Evolutionary conservation across 2,329 filamentous ascomycete species (phyloP).

Genomic region (Arthrobotrys conoides): DNA sequence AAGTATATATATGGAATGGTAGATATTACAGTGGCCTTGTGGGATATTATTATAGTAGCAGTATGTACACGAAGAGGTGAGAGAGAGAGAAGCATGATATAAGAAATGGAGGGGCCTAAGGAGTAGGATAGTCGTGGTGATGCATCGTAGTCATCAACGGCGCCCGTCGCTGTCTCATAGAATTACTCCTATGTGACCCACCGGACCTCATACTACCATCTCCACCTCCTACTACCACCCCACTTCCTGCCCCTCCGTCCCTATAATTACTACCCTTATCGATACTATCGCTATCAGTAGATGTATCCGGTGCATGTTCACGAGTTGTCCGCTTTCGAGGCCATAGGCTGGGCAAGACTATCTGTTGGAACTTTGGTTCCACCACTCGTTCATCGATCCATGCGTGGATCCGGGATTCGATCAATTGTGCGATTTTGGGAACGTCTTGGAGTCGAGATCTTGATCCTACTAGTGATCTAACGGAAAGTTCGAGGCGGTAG

Average conservation of each 20-base stretch:
- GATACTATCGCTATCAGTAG: conserved; percentile 45
- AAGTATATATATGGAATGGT: neutral
- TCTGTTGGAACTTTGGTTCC: conserved; percentile 88
- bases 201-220: conserved; percentile 45
- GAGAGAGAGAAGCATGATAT: neutral
- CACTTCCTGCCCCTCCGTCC: neutral
- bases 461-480: conserved; percentile 82
- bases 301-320: conserved; percentile 65
- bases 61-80: conserved; percentile 48
- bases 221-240: neutral
- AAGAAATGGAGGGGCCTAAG: neutral
- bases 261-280: conserved; percentile 39
- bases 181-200: conserved; percentile 52
- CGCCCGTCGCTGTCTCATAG: conserved; percentile 49
- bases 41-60: conserved; percentile 23
- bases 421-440: conserved; percentile 87
- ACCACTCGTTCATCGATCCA: conserved; percentile 92
- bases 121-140: conserved; percentile 37
- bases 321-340: conserved; percentile 86
- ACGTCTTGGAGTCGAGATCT: conserved; percentile 86
- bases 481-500: conserved; percentile 85
- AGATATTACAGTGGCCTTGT: neutral
- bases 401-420: conserved; percentile 82
- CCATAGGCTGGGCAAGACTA: conserved; percentile 85
- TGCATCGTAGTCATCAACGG: conserved; percentile 49